Percentiles rank a stretch among this genome's conserved stretches.
Conservation (phyloP, 371 early-diverging fungal genomes). For the Nematocida displodere region DNA sequence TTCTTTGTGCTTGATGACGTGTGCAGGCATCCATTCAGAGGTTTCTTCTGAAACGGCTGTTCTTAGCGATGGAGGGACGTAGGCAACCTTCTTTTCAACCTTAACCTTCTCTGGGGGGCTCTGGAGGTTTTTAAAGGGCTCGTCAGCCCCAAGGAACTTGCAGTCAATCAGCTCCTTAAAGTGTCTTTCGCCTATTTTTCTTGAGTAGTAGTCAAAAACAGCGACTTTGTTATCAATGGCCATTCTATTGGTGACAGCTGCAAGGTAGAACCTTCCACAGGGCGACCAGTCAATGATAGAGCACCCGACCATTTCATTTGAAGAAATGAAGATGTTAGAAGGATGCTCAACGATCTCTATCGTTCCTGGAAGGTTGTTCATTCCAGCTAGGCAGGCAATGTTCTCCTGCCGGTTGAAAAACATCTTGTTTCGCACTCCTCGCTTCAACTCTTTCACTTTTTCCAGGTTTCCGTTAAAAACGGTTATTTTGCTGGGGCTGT, state of each 20-base stretch:
- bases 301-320: constrained; percentile 61
- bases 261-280: constrained; percentile 60
- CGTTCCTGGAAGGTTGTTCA: constrained; percentile 65
- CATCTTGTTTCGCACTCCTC: constrained; percentile 59
- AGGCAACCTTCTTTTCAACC: constrained; percentile 26
- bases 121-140: not conserved
- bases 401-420: constrained; percentile 58
- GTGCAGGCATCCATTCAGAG: constrained; percentile 12
- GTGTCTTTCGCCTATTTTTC: constrained; percentile 47
- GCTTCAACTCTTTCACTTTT: constrained; percentile 49
- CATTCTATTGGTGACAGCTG: constrained; percentile 61
- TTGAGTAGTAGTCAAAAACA: constrained; percentile 65
- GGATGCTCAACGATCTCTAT: constrained; percentile 56
- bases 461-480: constrained; percentile 45
- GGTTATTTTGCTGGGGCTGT: constrained; percentile 59
- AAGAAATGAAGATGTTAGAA: constrained; percentile 16
- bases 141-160: constrained; percentile 27
- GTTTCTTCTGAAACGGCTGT: constrained; percentile 14
- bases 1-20: constrained; percentile 19
- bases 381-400: constrained; percentile 60
- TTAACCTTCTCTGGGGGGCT: constrained; percentile 45
- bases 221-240: constrained; percentile 63
- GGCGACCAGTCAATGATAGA: constrained; percentile 62
- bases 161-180: constrained; percentile 59
- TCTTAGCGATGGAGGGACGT: constrained; percentile 56